These are phyloP conservation scores for Mrakia blollopis DNA, from an alignment of 768 basidiomycete genomes.

Conservation along the genomic window DNA sequence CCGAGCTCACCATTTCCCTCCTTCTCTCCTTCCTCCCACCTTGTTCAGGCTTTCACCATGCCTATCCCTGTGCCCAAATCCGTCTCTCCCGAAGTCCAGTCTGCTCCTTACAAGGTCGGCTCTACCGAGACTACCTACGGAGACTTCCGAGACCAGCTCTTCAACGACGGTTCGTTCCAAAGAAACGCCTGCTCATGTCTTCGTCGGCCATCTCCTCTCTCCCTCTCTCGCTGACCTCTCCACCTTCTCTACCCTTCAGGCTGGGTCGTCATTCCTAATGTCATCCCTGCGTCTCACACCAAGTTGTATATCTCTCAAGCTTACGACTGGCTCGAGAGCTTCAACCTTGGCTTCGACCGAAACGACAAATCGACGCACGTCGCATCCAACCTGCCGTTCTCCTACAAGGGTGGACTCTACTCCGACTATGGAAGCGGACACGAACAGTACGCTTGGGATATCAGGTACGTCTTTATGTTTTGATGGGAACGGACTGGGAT, in stretches of 20 bases:
- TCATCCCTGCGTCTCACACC: conserved; percentile 33
- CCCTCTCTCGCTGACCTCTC: neutral
- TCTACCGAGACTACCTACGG: conserved; percentile 1
- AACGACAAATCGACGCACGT: conserved; percentile 36
- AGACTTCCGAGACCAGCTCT: conserved; percentile 30
- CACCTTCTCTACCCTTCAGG: neutral
- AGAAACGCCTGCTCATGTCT: neutral
- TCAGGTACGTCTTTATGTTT: conserved; percentile 6
- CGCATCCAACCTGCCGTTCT: neutral
- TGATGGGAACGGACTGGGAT: neutral
- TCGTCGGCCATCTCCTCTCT: too few species aligned
- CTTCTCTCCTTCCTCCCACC: neutral
- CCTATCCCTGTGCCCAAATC: neutral
- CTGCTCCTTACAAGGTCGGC: neutral
- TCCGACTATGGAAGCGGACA: conserved; percentile 31
- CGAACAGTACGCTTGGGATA: conserved; percentile 36
- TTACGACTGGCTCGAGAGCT: conserved; percentile 37
- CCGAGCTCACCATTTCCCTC: neutral
- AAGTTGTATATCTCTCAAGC: conserved; percentile 35
- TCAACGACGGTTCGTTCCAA: conserved; percentile 12
- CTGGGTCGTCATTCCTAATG: conserved; percentile 2
- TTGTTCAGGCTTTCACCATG: neutral
- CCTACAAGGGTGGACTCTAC: conserved; percentile 37
- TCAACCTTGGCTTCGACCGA: conserved; percentile 37
- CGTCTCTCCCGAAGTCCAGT: neutral